Evolutionary conservation across 257 asterid species (phyloP), one percentile per base, ranked within the genome.

Genomic region (Salvia splendens): DNA sequence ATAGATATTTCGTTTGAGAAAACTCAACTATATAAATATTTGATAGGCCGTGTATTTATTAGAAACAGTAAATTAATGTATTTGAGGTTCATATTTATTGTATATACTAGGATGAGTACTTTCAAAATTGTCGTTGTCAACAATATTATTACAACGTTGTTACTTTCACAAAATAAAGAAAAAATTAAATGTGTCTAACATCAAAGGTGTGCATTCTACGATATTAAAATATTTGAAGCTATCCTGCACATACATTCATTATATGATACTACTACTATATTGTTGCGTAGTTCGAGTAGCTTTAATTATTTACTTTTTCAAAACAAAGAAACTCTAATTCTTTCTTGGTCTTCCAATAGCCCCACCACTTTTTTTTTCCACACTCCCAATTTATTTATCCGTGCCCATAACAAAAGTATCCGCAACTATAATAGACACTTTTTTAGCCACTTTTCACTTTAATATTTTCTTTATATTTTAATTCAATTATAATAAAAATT

Each of bases 71-170:
- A 16, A 36, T 12, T 5, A 9, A 15, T 10, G 7, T 45, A 11
- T 11, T 69, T 3, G 14, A 57, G 46, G 17, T 4, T 12, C 5
- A 47, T 60, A 69, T 17, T 36, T 35, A 42, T 4, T 69, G 42
- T 6, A 15, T n/a, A 69, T 59, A 46, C 52, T 48, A 69, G 12
- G 64, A 48, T 69, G 51, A 17, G 30, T n/a, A 32, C 32, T 24
- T 24, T 2, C 2, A 48, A 52, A 8, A 49, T 59, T 8, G 68
- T 69, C 74, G 12, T 28, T 36, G 10, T 69, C 74, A 12, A 12
- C 57, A 46, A 57, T 43, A 12, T 15, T 58, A 36, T 12, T 43
- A 5, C n/a, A 42, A 32, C 20, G 57, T 10, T 24, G 4, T 0
- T 33, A 54, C 36, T 50, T 38, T 66, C 30, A 54, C 32, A 54